Percentiles rank a stretch among this genome's conserved stretches.
Evolutionary conservation across 2,329 filamentous ascomycete genomes (phyloP).

Genomic region (Trichophyton mentagrophytes): DNA sequence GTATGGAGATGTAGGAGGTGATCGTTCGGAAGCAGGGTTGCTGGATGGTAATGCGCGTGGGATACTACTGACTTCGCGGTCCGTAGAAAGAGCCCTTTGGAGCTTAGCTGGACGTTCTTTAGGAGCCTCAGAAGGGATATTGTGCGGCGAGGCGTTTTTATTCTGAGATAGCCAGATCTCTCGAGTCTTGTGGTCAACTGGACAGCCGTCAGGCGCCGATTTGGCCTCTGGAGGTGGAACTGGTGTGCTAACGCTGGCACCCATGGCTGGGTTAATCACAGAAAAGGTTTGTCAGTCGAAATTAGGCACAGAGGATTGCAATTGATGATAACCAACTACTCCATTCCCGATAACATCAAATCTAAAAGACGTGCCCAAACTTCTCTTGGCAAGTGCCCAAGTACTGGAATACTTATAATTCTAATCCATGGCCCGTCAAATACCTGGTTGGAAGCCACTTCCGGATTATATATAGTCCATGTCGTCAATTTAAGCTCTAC

Average conservation of each 20-base stretch:
- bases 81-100: slow-evolving; percentile 44
- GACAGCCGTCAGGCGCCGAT: slow-evolving; percentile 46
- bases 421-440: too few species aligned
- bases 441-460: too few species aligned
- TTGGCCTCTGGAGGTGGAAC: slow-evolving; percentile 15
- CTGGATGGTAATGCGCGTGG: slow-evolving; percentile 43
- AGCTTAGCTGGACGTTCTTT: slow-evolving; percentile 16
- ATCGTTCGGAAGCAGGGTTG: slow-evolving; percentile 10
- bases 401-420: too few species aligned
- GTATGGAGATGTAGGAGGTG: slow-evolving; percentile 22
- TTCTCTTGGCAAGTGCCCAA: too few species aligned
- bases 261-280: slow-evolving; percentile 19
- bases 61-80: slow-evolving; percentile 68
- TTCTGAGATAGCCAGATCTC: slow-evolving; percentile 73
- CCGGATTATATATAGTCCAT: too few species aligned
- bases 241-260: slow-evolving; percentile 27
- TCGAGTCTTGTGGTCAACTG: slow-evolving; percentile 80
- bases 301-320: too few species aligned
- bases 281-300: background rate
- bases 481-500: too few species aligned
- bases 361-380: too few species aligned
- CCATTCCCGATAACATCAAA: too few species aligned
- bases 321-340: too few species aligned
- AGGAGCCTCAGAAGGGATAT: slow-evolving; percentile 18
- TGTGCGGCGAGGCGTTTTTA: slow-evolving; percentile 28